These are phyloP conservation scores for Crucibulum laeve DNA, from an alignment of 768 basidiomycete genomes.

Conservation along the genomic window DNA sequence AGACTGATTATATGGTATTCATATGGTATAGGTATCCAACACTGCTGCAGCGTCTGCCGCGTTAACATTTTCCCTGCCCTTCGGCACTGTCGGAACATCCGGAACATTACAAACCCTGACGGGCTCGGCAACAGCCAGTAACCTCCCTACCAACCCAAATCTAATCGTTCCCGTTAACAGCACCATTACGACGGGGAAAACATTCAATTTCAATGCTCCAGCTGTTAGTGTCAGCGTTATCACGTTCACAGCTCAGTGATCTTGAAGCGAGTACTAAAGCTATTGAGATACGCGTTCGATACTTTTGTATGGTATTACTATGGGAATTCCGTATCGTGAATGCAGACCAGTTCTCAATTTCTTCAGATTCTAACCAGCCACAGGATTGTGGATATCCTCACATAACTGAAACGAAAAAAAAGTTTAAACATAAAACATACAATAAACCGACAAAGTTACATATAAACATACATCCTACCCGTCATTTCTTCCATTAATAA, in stretches of 20 bases:
- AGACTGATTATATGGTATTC: not conserved
- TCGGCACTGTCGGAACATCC: constrained; percentile 35
- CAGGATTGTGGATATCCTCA: too few relatives aligned
- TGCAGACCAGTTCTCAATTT: too few relatives aligned
- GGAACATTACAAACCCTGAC: constrained; percentile 48
- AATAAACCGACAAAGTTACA: too few relatives aligned
- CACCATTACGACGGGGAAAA: constrained; percentile 40
- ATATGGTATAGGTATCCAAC: constrained; percentile 46
- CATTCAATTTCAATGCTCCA: constrained; percentile 54
- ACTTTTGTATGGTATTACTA: too few relatives aligned
- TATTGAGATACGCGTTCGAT: too few relatives aligned
- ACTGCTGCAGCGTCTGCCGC: constrained; percentile 32
- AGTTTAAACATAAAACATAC: too few relatives aligned
- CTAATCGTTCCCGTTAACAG: constrained; percentile 41
- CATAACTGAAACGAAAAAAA: too few relatives aligned
- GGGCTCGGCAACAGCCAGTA: constrained; percentile 46
- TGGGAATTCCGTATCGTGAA: too few relatives aligned
- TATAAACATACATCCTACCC: too few relatives aligned
- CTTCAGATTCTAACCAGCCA: too few relatives aligned
- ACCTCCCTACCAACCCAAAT: constrained; percentile 50
- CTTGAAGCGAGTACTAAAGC: not conserved
- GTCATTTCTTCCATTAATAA: too few relatives aligned
- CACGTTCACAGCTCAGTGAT: constrained; percentile 20
- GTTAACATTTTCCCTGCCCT: constrained; percentile 54
- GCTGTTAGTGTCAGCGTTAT: constrained; percentile 38